A percentile compares a stretch with the other conserved stretches of the same genome.
These are phyloP conservation scores for Calonectria pseudoreteaudii DNA, from an alignment of 2,329 filamentous ascomycete genomes.

Conservation along the genomic window DNA sequence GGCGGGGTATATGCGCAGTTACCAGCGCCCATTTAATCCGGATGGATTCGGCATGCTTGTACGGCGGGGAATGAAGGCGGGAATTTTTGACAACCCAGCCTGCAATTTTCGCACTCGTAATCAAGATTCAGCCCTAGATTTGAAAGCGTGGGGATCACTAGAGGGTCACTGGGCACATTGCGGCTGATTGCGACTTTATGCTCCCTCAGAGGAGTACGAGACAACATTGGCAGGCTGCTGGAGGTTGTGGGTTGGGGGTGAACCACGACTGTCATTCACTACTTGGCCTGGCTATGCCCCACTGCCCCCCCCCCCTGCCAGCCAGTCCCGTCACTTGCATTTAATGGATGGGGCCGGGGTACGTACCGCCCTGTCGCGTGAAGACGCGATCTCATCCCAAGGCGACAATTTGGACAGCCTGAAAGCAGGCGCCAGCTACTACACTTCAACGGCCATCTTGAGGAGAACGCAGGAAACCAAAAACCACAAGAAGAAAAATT, in stretches of 20 bases:
- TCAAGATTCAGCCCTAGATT: conserved; percentile 9
- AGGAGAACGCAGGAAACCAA: neutral
- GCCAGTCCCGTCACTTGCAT: neutral
- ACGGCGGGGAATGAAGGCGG: neutral
- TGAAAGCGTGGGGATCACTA: neutral
- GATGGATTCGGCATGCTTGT: neutral
- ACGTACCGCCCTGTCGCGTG: conserved; percentile 20
- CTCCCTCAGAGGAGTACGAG: neutral
- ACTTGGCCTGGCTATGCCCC: neutral
- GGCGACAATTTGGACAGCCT: neutral
- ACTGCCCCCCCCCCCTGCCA: neutral
- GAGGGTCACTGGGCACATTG: neutral
- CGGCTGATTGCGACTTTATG: neutral
- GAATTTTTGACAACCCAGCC: neutral
- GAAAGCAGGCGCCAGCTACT: neutral
- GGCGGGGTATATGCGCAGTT: neutral
- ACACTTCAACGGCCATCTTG: neutral
- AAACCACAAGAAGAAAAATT: neutral
- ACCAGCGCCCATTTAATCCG: neutral
- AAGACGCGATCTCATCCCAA: conserved; percentile 6
- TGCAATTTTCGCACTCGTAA: neutral
- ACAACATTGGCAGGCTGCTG: neutral
- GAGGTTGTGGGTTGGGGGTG: neutral
- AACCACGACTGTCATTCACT: neutral
- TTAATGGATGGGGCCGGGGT: conserved; percentile 14